Evolutionary conservation across 139 green algal genomes (phyloP).

Genomic region (Bryopsis sp.): DNA sequence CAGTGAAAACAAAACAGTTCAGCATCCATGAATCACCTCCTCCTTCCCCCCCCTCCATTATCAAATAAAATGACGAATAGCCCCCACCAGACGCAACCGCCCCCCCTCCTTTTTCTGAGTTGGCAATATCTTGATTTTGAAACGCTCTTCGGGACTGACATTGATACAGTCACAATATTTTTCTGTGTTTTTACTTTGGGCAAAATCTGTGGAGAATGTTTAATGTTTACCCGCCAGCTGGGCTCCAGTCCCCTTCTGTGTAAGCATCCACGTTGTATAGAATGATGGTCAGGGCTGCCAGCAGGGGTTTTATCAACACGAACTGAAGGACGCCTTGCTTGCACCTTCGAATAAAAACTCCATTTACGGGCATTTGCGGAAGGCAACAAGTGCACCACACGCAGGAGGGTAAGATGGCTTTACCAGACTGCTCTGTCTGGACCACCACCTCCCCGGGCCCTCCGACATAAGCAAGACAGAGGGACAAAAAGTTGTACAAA

Average conservation of each 20-base stretch:
- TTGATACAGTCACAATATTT: too few relatives aligned
- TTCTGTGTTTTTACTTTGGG: too few relatives aligned
- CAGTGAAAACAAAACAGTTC: not conserved
- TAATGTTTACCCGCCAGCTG: not conserved
- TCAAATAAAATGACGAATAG: too few relatives aligned
- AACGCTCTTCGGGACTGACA: too few relatives aligned
- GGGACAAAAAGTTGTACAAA: conserved; percentile 94
- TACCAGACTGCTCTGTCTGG: conserved; percentile 72
- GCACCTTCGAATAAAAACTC: conserved; percentile 64
- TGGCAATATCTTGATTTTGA: too few relatives aligned
- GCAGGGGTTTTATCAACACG: conserved; percentile 88
- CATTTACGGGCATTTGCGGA: conserved; percentile 68
- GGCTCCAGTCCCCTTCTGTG: conserved; percentile 68
- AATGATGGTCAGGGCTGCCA: conserved; percentile 69
- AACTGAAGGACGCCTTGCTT: conserved; percentile 92
- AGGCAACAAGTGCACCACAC: conserved; percentile 83
- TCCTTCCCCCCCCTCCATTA: too few relatives aligned
- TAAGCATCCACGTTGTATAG: conserved; percentile 68
- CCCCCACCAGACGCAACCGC: too few relatives aligned
- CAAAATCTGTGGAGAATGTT: too few relatives aligned
- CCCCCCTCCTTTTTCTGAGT: too few relatives aligned
- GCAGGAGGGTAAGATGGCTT: conserved; percentile 70
- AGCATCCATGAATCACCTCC: not conserved
- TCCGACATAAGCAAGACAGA: conserved; percentile 93
- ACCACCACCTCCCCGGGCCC: conserved; percentile 84